A percentile compares a stretch with the other conserved stretches of the same genome.
Evolutionary conservation across 768 basidiomycete genomes (phyloP).

Genomic region (Leccinum rimulosum): DNA sequence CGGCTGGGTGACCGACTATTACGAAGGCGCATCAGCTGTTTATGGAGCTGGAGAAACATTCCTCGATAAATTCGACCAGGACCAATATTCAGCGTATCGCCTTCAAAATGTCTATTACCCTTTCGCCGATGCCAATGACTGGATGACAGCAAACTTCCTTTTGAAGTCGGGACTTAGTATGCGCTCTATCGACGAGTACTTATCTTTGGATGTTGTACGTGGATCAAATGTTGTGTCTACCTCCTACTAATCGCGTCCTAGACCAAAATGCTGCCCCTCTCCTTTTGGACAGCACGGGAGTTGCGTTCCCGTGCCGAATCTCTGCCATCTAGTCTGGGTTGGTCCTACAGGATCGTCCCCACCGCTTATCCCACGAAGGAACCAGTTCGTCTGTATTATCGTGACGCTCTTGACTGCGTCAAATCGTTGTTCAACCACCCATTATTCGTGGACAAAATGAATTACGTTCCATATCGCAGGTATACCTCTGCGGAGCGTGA

Average conservation of each 20-base stretch:
- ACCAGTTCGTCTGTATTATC: constrained; percentile 21
- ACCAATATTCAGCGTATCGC: not conserved
- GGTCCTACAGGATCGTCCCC: constrained; percentile 15
- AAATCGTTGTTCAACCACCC: constrained; percentile 22
- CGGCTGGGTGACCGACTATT: not conserved
- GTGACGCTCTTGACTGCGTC: constrained; percentile 26
- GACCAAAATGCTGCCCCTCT: not conserved
- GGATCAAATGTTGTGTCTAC: no score
- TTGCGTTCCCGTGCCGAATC: not conserved
- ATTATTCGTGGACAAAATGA: constrained; percentile 15
- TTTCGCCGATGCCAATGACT: not conserved
- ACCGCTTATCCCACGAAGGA: constrained; percentile 17
- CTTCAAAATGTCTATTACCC: not conserved
- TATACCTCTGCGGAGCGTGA: not conserved
- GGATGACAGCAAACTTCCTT: not conserved
- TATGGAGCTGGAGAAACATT: not conserved
- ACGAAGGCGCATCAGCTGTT: not conserved
- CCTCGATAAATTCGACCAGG: not conserved
- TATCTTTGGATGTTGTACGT: no score
- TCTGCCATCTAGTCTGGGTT: constrained; percentile 3
- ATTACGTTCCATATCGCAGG: not conserved
- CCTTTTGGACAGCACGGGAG: not conserved
- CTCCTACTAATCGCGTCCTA: not conserved
- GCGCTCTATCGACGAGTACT: not conserved
- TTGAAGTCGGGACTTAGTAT: not conserved